Conservation (phyloP, 2,329 filamentous ascomycete genomes). For the Macrophomina tecta region DNA sequence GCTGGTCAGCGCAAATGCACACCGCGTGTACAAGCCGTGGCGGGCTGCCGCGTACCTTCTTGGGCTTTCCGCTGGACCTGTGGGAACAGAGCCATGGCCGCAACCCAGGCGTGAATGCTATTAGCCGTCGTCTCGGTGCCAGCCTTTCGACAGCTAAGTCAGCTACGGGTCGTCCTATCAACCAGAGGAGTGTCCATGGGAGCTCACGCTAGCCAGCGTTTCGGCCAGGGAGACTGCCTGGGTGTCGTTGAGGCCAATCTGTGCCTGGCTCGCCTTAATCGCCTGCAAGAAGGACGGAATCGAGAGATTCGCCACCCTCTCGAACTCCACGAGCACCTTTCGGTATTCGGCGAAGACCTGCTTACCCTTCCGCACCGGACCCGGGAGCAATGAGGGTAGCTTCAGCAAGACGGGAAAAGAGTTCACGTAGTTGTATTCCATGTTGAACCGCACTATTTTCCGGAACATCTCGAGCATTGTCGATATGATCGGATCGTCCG, state of each 20-base stretch:
- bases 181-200: neutral
- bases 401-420: neutral
- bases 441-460: neutral
- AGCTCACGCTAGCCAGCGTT: neutral
- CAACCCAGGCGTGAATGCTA: slow-evolving; percentile 43
- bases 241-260: neutral
- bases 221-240: neutral
- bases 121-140: slow-evolving; percentile 27
- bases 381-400: neutral
- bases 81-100: slow-evolving; percentile 36
- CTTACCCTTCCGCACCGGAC: neutral
- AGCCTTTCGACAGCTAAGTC: neutral
- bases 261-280: neutral
- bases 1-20: neutral
- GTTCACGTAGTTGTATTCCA: neutral
- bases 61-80: slow-evolving; percentile 40
- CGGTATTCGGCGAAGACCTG: neutral
- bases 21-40: neutral
- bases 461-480: neutral
- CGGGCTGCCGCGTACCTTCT: slow-evolving; percentile 27
- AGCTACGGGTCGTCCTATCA: neutral
- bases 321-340: neutral
- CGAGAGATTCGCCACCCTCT: neutral
- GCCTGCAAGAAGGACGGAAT: neutral
- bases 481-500: neutral